Percentiles rank a stretch among this genome's conserved stretches.
Evolutionary conservation across 2,329 filamentous ascomycete species (phyloP).

Genomic region (Ampelomyces quisqualis): DNA sequence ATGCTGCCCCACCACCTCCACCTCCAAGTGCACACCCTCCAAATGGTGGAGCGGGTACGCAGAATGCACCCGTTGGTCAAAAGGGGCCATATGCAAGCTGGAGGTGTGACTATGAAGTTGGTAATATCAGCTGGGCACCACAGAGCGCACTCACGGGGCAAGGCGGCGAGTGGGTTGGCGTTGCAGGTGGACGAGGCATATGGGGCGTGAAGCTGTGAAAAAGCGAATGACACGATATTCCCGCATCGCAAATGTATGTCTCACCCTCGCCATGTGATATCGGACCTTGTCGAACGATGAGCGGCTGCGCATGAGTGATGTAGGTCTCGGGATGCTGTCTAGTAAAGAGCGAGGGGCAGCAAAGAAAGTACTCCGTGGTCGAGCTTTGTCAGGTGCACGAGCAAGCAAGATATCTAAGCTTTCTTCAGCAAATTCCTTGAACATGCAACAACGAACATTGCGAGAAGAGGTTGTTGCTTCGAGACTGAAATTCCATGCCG

Average conservation of each 20-base stretch:
- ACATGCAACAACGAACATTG: too few relatives aligned
- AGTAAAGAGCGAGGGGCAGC: too few relatives aligned
- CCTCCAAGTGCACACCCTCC: conserved; percentile 27
- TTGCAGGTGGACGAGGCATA: conserved; percentile 75
- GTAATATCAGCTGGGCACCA: conserved; percentile 82
- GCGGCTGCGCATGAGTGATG: not conserved
- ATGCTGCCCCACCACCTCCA: conserved; percentile 31
- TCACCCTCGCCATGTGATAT: too few relatives aligned
- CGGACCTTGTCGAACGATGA: too few relatives aligned
- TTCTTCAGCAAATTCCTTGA: not conserved
- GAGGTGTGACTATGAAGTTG: conserved; percentile 85
- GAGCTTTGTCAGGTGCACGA: too few relatives aligned
- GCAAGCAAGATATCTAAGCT: not conserved
- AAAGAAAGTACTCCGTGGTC: too few relatives aligned
- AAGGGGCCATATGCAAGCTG: conserved; percentile 73
- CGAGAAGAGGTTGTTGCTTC: too few relatives aligned
- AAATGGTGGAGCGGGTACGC: conserved; percentile 29
- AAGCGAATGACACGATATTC: not conserved
- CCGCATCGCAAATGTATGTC: too few relatives aligned
- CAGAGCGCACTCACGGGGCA: conserved; percentile 66
- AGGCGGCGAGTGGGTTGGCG: conserved; percentile 79
- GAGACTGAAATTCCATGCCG: too few relatives aligned
- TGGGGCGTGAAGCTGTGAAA: conserved; percentile 67
- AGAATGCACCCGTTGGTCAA: conserved; percentile 49
- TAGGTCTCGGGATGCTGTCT: not conserved